A percentile compares a stretch with the other conserved stretches of the same genome.
phyloP scores from a whole-genome alignment of 1,284 basidiomycete genomes.

The Trametes versicolor region DNA sequence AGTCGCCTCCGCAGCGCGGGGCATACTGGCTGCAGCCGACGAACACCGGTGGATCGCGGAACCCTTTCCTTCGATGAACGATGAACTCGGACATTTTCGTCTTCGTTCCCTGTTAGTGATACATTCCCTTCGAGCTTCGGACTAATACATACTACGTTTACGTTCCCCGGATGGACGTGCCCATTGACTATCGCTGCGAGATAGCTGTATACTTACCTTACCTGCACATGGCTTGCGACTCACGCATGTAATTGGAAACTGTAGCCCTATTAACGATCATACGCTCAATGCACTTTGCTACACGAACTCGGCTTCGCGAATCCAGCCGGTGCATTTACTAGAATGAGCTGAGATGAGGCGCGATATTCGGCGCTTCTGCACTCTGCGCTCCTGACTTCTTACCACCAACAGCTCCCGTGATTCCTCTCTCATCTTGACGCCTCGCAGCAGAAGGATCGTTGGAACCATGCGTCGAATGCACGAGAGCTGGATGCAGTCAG shows the following conservation, averaged over 20 bases:
- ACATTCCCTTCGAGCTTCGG: constrained; percentile 31
- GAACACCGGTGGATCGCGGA: constrained; percentile 47
- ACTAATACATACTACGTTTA: constrained; percentile 23
- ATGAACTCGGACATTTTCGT: background rate
- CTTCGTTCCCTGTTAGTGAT: constrained; percentile 8
- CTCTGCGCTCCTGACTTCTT: background rate
- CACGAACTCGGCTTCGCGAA: background rate
- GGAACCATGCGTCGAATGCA: no score
- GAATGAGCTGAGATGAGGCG: background rate
- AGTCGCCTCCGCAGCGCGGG: constrained; percentile 37
- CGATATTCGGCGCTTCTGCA: background rate
- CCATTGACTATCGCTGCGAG: constrained; percentile 16
- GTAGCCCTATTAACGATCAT: constrained; percentile 15
- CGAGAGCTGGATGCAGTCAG: no score
- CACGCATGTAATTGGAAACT: constrained; percentile 15
- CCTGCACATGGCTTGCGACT: constrained; percentile 8
- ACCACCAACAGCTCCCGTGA: background rate
- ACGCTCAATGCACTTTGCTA: constrained; percentile 14
- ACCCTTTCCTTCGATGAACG: constrained; percentile 45
- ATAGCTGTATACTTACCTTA: constrained; percentile 19
- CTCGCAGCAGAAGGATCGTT: no score
- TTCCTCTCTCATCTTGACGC: no score
- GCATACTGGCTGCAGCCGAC: constrained; percentile 47
- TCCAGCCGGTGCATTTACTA: background rate
- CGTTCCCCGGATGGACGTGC: constrained; percentile 19